Percentiles rank a stretch among this genome's conserved stretches.
Evolutionary conservation across 2,329 filamentous ascomycete species (phyloP).

Genomic region (Dactylonectria estremocensis): DNA sequence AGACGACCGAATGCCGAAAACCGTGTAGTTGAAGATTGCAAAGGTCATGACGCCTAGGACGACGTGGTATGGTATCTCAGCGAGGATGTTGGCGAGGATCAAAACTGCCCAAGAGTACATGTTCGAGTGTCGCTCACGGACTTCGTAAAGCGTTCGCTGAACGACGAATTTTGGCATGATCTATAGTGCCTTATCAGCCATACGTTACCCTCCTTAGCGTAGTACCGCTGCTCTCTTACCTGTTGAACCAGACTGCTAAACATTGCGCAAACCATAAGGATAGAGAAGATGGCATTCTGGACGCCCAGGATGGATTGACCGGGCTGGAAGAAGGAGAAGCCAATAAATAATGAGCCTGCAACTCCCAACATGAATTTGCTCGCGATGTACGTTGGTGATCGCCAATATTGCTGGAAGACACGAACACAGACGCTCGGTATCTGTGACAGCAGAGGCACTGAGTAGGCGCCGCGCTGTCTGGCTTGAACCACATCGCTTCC

Average conservation of each 20-base stretch:
- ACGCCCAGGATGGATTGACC: conserved; percentile 73
- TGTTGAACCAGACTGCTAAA: conserved; percentile 72
- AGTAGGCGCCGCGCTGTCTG: conserved; percentile 8
- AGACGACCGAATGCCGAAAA: conserved; percentile 57
- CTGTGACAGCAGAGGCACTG: conserved; percentile 16
- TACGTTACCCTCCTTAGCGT: conserved; percentile 55
- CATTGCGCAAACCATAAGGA: conserved; percentile 80
- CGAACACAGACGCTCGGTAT: conserved; percentile 8
- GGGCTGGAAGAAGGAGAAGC: conserved; percentile 76
- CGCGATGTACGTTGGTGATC: conserved; percentile 23
- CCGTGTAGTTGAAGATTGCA: conserved; percentile 75
- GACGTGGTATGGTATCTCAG: conserved; percentile 77
- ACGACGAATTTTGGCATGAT: conserved; percentile 80
- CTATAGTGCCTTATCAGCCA: conserved; percentile 77
- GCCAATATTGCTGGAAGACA: conserved; percentile 34
- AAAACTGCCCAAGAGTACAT: conserved; percentile 77
- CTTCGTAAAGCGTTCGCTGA: conserved; percentile 78
- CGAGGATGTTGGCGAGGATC: conserved; percentile 75
- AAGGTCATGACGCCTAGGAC: conserved; percentile 72
- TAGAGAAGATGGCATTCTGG: conserved; percentile 78
- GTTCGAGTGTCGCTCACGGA: conserved; percentile 75
- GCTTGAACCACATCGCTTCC: conserved; percentile 1
- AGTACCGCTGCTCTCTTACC: not conserved
- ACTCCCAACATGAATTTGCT: conserved; percentile 24
- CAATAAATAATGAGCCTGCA: conserved; percentile 69